Percentiles rank a stretch among this genome's conserved stretches.
These are phyloP conservation scores for Hemileia vastatrix DNA, from an alignment of 1,284 basidiomycete genomes.

Conservation along the genomic window DNA sequence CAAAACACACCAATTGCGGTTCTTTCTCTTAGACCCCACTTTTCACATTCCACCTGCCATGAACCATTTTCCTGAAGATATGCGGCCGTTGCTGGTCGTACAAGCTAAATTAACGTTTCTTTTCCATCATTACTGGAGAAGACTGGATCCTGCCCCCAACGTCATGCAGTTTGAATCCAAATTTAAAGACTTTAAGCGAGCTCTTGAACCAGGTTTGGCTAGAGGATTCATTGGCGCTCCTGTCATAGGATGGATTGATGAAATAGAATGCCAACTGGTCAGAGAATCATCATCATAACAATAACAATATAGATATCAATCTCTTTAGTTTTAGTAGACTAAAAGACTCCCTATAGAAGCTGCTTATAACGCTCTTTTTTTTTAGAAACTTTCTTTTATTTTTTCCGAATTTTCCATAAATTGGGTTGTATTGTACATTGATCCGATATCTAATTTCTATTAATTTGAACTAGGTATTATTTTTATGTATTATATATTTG, in stretches of 20 bases:
- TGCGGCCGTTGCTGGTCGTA: not conserved
- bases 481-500: too few species aligned
- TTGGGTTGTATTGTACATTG: too few species aligned
- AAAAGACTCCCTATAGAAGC: too few species aligned
- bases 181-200: constrained; percentile 4
- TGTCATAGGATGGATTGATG: constrained; percentile 8
- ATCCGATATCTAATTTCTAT: too few species aligned
- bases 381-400: too few species aligned
- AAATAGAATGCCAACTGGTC: too few species aligned
- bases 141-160: not conserved
- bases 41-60: not conserved
- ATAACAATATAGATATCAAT: too few species aligned
- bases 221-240: constrained; percentile 8
- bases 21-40: not conserved
- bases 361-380: too few species aligned
- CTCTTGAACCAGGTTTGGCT: not conserved
- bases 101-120: constrained; percentile 8
- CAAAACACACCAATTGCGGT: not conserved
- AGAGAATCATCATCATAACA: too few species aligned
- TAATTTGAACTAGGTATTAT: too few species aligned
- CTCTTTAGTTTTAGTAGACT: too few species aligned
- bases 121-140: constrained; percentile 9
- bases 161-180: constrained; percentile 18
- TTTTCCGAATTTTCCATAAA: too few species aligned
- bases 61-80: not conserved